Evolutionary conservation across 495 filamentous ascomycete species (phyloP).

Genomic region (Hypoxylon cercidicola): DNA sequence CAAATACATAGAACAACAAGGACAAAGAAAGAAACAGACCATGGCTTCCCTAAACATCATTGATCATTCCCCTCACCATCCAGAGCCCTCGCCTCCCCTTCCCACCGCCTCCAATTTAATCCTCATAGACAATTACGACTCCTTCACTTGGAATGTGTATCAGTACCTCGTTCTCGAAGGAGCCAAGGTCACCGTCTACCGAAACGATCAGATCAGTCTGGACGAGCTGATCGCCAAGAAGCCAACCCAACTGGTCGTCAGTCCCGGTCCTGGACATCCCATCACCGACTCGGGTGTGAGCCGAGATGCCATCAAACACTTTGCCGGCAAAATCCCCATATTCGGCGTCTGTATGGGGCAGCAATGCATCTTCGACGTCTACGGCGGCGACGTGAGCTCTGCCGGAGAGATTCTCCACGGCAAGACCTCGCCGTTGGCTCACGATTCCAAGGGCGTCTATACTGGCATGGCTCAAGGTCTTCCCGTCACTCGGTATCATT

Average conservation of each 20-base stretch:
- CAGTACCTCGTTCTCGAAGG: slow-evolving; percentile 97
- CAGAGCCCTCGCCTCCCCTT: slow-evolving; percentile 72
- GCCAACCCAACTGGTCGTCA: slow-evolving; percentile 94
- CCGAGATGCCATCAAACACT: slow-evolving; percentile 87
- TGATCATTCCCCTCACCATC: slow-evolving; percentile 88
- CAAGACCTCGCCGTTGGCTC: slow-evolving; percentile 89
- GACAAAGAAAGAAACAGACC: slow-evolving; percentile 5
- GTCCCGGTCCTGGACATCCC: slow-evolving; percentile 94
- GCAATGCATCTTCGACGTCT: slow-evolving; percentile 94
- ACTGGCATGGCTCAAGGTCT: slow-evolving; percentile 77
- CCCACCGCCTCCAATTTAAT: slow-evolving; percentile 87
- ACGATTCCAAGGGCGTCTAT: slow-evolving; percentile 91
- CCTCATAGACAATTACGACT: slow-evolving; percentile 99
- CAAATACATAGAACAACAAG: background rate
- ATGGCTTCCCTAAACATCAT: slow-evolving; percentile 68
- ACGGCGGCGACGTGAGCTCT: slow-evolving; percentile 89
- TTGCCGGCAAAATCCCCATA: slow-evolving; percentile 96
- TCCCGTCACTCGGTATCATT: slow-evolving; percentile 95
- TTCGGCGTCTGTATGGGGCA: slow-evolving; percentile 98
- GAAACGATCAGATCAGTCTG: slow-evolving; percentile 91
- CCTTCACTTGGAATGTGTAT: slow-evolving; percentile 99
- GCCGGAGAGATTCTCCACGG: slow-evolving; percentile 97
- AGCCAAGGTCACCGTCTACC: slow-evolving; percentile 84
- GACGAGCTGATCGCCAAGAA: slow-evolving; percentile 82
- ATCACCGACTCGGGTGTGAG: slow-evolving; percentile 90